These are phyloP conservation scores for Oryza meyeriana DNA, from an alignment of 176 grass and related monocot genomes.

Conservation along the genomic window DNA sequence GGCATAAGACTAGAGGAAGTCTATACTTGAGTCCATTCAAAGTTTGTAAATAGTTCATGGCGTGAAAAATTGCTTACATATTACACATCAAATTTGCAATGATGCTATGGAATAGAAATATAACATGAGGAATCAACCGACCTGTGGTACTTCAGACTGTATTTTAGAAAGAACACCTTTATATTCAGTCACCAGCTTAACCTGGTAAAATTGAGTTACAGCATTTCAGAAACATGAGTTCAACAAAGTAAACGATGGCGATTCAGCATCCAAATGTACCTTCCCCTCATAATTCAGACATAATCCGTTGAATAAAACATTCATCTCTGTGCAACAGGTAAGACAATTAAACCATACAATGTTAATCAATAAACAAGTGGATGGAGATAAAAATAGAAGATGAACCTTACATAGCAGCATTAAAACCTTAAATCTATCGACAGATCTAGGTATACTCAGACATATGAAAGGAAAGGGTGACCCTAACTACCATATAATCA, in stretches of 20 bases:
- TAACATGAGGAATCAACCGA: slow-evolving; percentile 33
- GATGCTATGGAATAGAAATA: not conserved
- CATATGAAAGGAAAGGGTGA: not conserved
- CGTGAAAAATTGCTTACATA: slow-evolving; percentile 17
- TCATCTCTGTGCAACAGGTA: slow-evolving; percentile 65
- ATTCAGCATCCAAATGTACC: slow-evolving; percentile 43
- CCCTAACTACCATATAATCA: not conserved
- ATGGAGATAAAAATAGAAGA: slow-evolving; percentile 4
- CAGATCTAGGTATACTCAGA: not conserved
- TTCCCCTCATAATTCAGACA: slow-evolving; percentile 78
- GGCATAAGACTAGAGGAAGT: not conserved
- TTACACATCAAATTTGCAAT: slow-evolving; percentile 11
- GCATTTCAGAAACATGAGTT: slow-evolving; percentile 29
- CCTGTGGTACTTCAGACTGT: slow-evolving; percentile 67
- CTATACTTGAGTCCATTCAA: not conserved
- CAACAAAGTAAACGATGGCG: not conserved
- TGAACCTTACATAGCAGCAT: not conserved
- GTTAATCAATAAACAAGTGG: slow-evolving; percentile 24
- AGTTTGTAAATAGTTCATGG: not conserved
- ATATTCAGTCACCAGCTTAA: slow-evolving; percentile 62
- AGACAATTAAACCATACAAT: slow-evolving; percentile 19
- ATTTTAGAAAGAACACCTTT: slow-evolving; percentile 86
- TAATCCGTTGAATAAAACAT: slow-evolving; percentile 73
- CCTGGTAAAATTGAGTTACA: slow-evolving; percentile 36
- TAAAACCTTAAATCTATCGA: not conserved